Base-by-base conservation (phyloP, 257 asterid species). In the Rubia yunnanensis region DNA sequence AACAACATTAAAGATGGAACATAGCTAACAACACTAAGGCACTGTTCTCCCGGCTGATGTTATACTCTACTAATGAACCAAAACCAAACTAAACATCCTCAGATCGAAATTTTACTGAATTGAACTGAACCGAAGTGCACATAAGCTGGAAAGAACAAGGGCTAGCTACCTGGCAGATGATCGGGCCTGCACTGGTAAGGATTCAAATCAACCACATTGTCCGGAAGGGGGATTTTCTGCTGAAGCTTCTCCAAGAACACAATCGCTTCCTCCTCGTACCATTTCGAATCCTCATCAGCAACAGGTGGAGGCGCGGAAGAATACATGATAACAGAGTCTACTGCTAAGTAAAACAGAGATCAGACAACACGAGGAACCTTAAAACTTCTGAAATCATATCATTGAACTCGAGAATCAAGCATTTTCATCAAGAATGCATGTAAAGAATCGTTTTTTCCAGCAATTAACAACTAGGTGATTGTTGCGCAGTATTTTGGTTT, bases 161-260 rank as follows among this genome's bases (percentile, higher is more conserved):
- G n/a, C n/a, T n/a, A n/a, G n/a, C 72, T 64, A 89, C 96, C 86
- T 22, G 86, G 94, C 66, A 87, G 82, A 71, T 75, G 50, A 17
- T 79, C 70, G 31, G 95, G 95, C 55, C 60, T 69, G 46, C 10
- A 64, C 56, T 76, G 78, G 69, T 65, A 87, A 53, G 92, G 97
- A 73, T 76, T 84, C 35, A 66, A 49, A 59, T 34, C 78, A 53
- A 70, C 46, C 82, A 90, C 85, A 17, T 83, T 76, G 10, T 22
- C 35, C 7, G 95, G 92, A 72, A 83, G 85, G 64, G 27, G 60
- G 35, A 75, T 75, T 60, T 87, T 91, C 5, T 66, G 67, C 36
- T 50, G 49, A 70, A 72, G 60, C 50, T 46, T 65, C 17, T 72
- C 72, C 28, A 90, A 76, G 11, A 27, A 64, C 56, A 64, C 65